Conservation (phyloP, 768 basidiomycete genomes). For the Favolaschia claudopus region DNA sequence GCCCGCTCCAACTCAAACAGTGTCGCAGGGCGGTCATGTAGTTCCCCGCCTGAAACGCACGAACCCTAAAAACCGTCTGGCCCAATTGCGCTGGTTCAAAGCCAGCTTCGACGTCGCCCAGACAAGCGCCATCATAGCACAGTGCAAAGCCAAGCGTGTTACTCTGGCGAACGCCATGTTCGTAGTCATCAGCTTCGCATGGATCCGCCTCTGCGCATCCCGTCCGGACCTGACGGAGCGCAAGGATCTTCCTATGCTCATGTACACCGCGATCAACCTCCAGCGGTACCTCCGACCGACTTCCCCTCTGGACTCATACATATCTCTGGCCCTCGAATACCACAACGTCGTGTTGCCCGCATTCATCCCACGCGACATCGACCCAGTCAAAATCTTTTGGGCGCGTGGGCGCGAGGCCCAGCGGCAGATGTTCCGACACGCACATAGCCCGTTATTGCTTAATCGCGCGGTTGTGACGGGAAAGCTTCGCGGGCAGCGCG, state of each 20-base stretch:
- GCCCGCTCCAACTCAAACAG: not conserved
- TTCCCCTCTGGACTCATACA: constrained; percentile 15
- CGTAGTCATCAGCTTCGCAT: constrained; percentile 26
- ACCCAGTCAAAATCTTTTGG: constrained; percentile 22
- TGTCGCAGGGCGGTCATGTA: constrained; percentile 10
- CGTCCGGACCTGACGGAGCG: constrained; percentile 11
- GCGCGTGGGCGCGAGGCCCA: constrained; percentile 20
- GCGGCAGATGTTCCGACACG: constrained; percentile 20
- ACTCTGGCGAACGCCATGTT: constrained; percentile 25
- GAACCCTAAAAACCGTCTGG: constrained; percentile 38
- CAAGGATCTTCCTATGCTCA: constrained; percentile 18
- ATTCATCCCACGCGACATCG: constrained; percentile 15
- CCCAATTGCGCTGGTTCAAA: not conserved
- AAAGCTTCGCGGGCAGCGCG: constrained; percentile 18
- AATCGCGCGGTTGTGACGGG: constrained; percentile 18
- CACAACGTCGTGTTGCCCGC: constrained; percentile 29
- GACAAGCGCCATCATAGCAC: constrained; percentile 15
- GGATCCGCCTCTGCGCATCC: constrained; percentile 19
- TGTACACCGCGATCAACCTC: constrained; percentile 31
- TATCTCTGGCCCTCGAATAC: constrained; percentile 31
- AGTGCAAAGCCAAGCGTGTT: constrained; percentile 26
- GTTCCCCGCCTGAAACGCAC: constrained; percentile 7
- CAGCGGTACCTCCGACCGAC: constrained; percentile 21
- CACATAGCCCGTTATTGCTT: constrained; percentile 23
- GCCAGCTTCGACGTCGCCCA: constrained; percentile 12